These are phyloP conservation scores for Paecilomyces dactylethromorphus DNA, from an alignment of 2,329 filamentous ascomycete species.

Conservation along the genomic window DNA sequence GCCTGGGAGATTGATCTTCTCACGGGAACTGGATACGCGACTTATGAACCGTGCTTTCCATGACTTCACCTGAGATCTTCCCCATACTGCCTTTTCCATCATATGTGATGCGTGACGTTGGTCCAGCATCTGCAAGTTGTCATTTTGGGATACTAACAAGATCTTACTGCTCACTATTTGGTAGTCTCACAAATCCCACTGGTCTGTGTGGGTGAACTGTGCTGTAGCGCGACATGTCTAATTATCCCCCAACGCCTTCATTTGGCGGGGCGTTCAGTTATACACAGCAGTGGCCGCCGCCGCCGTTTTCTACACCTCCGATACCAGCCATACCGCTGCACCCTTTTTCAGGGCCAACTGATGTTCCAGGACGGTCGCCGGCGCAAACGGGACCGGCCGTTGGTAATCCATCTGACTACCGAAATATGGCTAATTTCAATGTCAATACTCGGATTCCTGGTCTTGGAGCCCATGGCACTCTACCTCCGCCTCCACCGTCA, in stretches of 20 bases:
- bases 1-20: not conserved
- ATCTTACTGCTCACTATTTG: not conserved
- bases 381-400: conserved; percentile 13
- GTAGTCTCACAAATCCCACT: not conserved
- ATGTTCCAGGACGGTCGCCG: conserved; percentile 15
- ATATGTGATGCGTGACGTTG: not conserved
- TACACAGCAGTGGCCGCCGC: conserved; percentile 31
- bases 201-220: not conserved
- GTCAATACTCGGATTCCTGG: conserved; percentile 24
- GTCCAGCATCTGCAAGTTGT: not conserved
- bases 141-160: conserved; percentile 1
- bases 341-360: conserved; percentile 17
- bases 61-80: not conserved
- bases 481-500: conserved; percentile 19
- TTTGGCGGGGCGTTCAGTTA: conserved; percentile 33
- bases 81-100: not conserved
- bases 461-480: conserved; percentile 15
- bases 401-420: conserved; percentile 12
- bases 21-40: not conserved
- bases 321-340: conserved; percentile 18
- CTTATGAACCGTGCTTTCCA: not conserved
- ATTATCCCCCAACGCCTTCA: conserved; percentile 40
- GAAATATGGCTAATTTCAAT: conserved; percentile 16
- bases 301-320: conserved; percentile 17
- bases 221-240: conserved; percentile 33